These are phyloP conservation scores for Monosporascus sp. DNA, from an alignment of 2,329 filamentous ascomycete genomes.

Conservation along the genomic window DNA sequence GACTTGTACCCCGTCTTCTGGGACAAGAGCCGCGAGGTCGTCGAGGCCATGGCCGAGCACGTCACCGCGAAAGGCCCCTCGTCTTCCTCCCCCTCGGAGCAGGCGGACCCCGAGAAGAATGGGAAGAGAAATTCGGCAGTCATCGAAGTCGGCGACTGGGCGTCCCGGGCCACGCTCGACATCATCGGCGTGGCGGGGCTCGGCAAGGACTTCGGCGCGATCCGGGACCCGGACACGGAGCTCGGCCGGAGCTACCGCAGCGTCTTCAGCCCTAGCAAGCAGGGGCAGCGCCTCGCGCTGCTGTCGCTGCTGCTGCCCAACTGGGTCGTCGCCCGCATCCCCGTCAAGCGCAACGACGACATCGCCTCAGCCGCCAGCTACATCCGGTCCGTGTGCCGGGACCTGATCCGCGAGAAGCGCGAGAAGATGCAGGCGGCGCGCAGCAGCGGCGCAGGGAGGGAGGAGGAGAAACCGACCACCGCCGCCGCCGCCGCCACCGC, in stretches of 20 bases:
- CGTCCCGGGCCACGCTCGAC: slow-evolving; percentile 64
- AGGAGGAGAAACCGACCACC: slow-evolving; percentile 44
- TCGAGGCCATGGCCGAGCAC: slow-evolving; percentile 52
- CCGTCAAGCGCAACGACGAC: slow-evolving; percentile 65
- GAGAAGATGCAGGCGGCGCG: slow-evolving; percentile 42
- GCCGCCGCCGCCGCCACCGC: slow-evolving; percentile 44
- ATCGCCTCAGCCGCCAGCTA: slow-evolving; percentile 49
- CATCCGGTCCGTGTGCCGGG: slow-evolving; percentile 61
- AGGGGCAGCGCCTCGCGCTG: slow-evolving; percentile 51
- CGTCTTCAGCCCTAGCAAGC: slow-evolving; percentile 48
- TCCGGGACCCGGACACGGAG: slow-evolving; percentile 53
- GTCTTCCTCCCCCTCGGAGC: not conserved
- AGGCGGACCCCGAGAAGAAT: slow-evolving; percentile 24
- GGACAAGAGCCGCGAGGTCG: slow-evolving; percentile 66
- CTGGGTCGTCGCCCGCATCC: slow-evolving; percentile 57
- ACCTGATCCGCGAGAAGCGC: slow-evolving; percentile 68
- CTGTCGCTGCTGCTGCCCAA: slow-evolving; percentile 57
- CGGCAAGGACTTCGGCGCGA: slow-evolving; percentile 64
- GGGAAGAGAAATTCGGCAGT: slow-evolving; percentile 30
- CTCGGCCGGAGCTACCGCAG: slow-evolving; percentile 53
- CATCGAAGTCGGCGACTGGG: slow-evolving; percentile 58
- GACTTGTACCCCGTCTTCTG: slow-evolving; percentile 29
- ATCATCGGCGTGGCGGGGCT: slow-evolving; percentile 71
- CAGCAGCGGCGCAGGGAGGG: slow-evolving; percentile 5
- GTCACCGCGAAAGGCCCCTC: slow-evolving; percentile 31